A percentile compares a stretch with the other conserved stretches of the same genome.
Evolutionary conservation across 306 rosid genomes (phyloP).

Genomic region (Oemleria cerasiformis): DNA sequence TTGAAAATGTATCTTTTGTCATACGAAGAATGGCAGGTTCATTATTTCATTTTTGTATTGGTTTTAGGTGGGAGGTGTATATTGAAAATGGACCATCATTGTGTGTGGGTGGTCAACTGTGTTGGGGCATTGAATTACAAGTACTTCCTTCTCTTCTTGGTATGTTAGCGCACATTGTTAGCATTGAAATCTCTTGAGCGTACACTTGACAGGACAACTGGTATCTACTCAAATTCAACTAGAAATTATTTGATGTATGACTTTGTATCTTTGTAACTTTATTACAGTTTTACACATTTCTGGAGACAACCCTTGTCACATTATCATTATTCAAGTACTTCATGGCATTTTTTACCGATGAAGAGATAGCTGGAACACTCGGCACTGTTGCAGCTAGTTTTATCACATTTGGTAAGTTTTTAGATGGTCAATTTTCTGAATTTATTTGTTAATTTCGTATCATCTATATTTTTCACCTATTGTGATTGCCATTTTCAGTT

Average conservation of each 20-base stretch:
- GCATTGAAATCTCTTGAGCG: slow-evolving; percentile 7
- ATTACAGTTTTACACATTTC: slow-evolving; percentile 73
- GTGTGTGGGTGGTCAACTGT: slow-evolving; percentile 81
- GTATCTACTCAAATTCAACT: neutral
- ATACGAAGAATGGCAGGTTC: slow-evolving; percentile 11
- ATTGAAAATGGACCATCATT: slow-evolving; percentile 83
- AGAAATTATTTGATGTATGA: neutral
- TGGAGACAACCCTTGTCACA: slow-evolving; percentile 63
- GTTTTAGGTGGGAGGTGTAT: slow-evolving; percentile 74
- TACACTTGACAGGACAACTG: neutral
- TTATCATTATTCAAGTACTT: slow-evolving; percentile 56
- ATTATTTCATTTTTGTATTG: slow-evolving; percentile 11
- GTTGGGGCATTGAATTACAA: slow-evolving; percentile 82
- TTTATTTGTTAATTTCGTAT: neutral
- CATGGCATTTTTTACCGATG: slow-evolving; percentile 56
- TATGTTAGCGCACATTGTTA: slow-evolving; percentile 26
- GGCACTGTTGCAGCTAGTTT: slow-evolving; percentile 57
- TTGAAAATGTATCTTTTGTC: neutral
- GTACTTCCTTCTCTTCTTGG: slow-evolving; percentile 76
- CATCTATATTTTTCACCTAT: slow-evolving; percentile 6
- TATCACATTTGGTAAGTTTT: slow-evolving; percentile 63
- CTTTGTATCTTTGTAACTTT: slow-evolving; percentile 10
- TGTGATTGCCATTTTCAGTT: slow-evolving; percentile 41
- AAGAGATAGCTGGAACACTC: slow-evolving; percentile 50
- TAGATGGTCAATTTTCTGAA: neutral